A percentile compares a stretch with the other conserved stretches of the same genome.
phyloP scores from a whole-genome alignment of 2,329 filamentous ascomycete genomes.

The Cordyceps tenuipes region DNA sequence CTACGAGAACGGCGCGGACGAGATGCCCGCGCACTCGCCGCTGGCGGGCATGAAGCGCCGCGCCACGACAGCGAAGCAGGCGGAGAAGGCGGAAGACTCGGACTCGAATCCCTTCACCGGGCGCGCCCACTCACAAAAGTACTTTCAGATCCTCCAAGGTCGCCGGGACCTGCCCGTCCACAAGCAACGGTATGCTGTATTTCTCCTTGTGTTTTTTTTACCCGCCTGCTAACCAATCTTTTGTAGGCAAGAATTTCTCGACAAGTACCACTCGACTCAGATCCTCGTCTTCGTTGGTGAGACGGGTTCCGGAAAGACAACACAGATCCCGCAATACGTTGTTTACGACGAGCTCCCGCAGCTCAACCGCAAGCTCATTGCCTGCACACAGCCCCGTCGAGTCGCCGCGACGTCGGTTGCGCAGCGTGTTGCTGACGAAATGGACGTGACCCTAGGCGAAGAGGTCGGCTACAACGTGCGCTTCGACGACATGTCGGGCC shows the following conservation, averaged over 20 bases:
- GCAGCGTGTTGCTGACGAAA: slow-evolving; percentile 92
- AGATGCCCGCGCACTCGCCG: slow-evolving; percentile 32
- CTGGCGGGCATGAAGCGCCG: slow-evolving; percentile 67
- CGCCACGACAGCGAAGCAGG: slow-evolving; percentile 69
- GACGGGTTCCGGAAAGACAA: slow-evolving; percentile 98
- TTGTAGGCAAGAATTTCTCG: slow-evolving; percentile 75
- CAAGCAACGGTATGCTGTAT: slow-evolving; percentile 63
- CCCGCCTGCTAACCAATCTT: neutral
- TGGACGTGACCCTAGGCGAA: slow-evolving; percentile 86
- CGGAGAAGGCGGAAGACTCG: slow-evolving; percentile 66
- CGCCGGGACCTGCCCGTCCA: slow-evolving; percentile 84
- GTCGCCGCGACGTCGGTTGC: slow-evolving; percentile 98
- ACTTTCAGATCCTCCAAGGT: slow-evolving; percentile 81
- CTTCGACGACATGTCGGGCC: slow-evolving; percentile 90
- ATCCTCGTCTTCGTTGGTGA: slow-evolving; percentile 98
- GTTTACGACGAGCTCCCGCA: slow-evolving; percentile 94
- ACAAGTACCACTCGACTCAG: slow-evolving; percentile 87
- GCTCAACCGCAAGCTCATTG: slow-evolving; percentile 76
- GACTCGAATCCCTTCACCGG: slow-evolving; percentile 82
- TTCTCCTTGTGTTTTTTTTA: neutral
- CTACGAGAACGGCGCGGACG: slow-evolving; percentile 23
- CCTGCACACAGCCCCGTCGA: slow-evolving; percentile 94
- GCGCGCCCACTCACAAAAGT: slow-evolving; percentile 66
- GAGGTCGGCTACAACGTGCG: slow-evolving; percentile 98
- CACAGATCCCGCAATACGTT: slow-evolving; percentile 97